A percentile compares a stretch with the other conserved stretches of the same genome.
These are phyloP conservation scores for Phytophthora colocasiae DNA, from an alignment of 352 stramenopile genomes.

Conservation along the genomic window DNA sequence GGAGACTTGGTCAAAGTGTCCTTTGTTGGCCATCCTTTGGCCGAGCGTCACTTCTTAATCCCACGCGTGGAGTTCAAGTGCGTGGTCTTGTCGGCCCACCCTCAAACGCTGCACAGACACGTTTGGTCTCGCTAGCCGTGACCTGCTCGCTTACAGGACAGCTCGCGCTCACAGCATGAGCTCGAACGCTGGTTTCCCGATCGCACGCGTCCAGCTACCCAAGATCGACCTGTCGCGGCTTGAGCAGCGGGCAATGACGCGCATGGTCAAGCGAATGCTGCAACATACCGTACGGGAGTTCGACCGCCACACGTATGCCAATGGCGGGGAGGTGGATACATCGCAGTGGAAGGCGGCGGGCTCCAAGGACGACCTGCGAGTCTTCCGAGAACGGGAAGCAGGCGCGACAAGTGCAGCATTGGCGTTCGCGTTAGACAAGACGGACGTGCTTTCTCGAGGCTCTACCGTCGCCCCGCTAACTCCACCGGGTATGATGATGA, in stretches of 20 bases:
- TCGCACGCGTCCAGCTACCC: conserved; percentile 39
- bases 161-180: conserved; percentile 12
- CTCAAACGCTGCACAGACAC: conserved; percentile 7
- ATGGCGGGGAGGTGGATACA: conserved; percentile 33
- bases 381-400: conserved; percentile 29
- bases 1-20: no score
- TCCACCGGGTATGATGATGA: conserved; percentile 35
- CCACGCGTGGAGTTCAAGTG: conserved; percentile 10
- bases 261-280: conserved; percentile 40
- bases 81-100: conserved; percentile 7
- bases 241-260: conserved; percentile 25
- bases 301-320: conserved; percentile 31
- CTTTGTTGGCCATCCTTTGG: no score
- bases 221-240: conserved; percentile 22
- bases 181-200: conserved; percentile 28
- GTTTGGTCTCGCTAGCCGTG: neutral
- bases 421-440: conserved; percentile 19
- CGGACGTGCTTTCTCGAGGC: conserved; percentile 3
- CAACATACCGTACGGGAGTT: conserved; percentile 41
- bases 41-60: conserved; percentile 5
- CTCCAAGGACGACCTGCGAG: conserved; percentile 24
- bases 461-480: conserved; percentile 13
- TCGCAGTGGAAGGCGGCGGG: conserved; percentile 40
- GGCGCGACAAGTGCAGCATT: conserved; percentile 17
- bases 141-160: neutral